Evolutionary conservation across 768 basidiomycete genomes (phyloP).

Genomic region (Suillus weaverae): DNA sequence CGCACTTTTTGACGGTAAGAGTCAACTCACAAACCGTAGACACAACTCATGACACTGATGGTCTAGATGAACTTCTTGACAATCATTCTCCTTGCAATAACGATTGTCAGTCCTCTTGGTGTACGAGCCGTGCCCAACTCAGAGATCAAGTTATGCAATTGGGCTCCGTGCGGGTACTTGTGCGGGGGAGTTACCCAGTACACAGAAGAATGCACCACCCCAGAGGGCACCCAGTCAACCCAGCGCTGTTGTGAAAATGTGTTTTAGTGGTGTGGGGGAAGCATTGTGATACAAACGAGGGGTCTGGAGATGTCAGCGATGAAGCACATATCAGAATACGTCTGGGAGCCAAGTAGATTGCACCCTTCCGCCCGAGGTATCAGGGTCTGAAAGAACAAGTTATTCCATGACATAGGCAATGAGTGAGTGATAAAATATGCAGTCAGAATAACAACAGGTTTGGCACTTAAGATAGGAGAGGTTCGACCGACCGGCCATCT

Average conservation of each 20-base stretch:
- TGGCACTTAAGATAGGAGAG: not conserved
- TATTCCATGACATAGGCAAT: conserved; percentile 27
- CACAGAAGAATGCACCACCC: not conserved
- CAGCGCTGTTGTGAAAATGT: not conserved
- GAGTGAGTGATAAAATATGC: conserved; percentile 29
- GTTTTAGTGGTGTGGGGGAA: not conserved
- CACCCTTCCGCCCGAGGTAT: not conserved
- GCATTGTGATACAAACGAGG: not conserved
- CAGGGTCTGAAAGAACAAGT: not conserved
- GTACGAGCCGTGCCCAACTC: not conserved
- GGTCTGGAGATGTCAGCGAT: not conserved
- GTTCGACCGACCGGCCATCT: not conserved
- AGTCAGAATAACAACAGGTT: conserved; percentile 16
- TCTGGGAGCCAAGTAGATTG: not conserved
- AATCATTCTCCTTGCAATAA: not conserved
- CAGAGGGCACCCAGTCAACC: not conserved
- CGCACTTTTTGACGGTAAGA: not conserved
- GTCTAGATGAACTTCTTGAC: not conserved
- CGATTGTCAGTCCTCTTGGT: not conserved
- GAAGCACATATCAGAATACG: not conserved
- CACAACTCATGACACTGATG: not conserved
- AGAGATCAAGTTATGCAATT: conserved; percentile 5
- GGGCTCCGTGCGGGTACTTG: conserved; percentile 7
- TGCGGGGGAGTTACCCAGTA: not conserved
- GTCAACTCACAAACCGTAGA: not conserved